Conservation (phyloP, 1,284 basidiomycete genomes). For the Crepidotus sp. region DNA sequence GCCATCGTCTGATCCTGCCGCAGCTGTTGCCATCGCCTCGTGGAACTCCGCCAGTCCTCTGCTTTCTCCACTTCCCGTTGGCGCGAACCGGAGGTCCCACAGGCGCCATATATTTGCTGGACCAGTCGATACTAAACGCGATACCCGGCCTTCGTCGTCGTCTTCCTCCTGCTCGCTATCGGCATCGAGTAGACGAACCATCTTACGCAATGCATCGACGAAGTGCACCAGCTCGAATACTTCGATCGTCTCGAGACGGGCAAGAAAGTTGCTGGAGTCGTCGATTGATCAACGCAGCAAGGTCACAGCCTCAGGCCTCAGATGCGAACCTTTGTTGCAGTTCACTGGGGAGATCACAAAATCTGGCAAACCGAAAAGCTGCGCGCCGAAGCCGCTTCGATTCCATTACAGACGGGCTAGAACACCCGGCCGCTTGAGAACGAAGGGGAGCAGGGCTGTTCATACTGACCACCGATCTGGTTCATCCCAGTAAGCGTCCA, state of each 20-base stretch:
- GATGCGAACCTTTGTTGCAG: conserved; percentile 4
- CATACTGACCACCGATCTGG: conserved; percentile 6
- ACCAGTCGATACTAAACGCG: conserved; percentile 8
- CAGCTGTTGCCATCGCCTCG: neutral
- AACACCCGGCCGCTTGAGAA: conserved; percentile 2
- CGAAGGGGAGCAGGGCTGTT: neutral
- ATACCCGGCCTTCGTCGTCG: neutral
- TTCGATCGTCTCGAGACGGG: conserved; percentile 7
- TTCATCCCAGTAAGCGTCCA: conserved; percentile 5
- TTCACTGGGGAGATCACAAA: conserved; percentile 3
- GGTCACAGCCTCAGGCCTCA: no score
- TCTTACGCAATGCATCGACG: conserved; percentile 4
- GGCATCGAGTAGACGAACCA: neutral
- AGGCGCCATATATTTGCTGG: conserved; percentile 10
- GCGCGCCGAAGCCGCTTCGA: conserved; percentile 7
- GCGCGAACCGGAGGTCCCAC: conserved; percentile 2
- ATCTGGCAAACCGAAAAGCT: conserved; percentile 6
- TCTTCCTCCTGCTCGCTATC: neutral
- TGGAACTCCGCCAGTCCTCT: neutral
- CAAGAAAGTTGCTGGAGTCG: conserved; percentile 2
- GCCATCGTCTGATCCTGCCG: conserved; percentile 1
- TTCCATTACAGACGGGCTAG: conserved; percentile 8
- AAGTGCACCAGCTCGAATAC: conserved; percentile 7
- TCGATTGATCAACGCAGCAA: neutral
- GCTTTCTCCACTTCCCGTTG: neutral